These are phyloP conservation scores for Prunus padus DNA, from an alignment of 306 rosid species.

Conservation along the genomic window DNA sequence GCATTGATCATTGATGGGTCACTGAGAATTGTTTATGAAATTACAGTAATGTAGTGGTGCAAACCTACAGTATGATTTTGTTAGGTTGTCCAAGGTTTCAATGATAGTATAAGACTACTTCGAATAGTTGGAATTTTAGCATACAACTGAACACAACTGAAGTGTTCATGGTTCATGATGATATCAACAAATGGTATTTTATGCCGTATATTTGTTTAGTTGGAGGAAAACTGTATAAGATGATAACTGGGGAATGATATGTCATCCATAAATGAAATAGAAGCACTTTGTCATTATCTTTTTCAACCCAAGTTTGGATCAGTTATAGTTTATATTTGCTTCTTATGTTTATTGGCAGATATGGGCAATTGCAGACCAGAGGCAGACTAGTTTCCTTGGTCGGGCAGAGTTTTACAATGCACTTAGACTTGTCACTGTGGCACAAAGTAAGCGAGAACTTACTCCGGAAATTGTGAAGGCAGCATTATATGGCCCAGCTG, in stretches of 20 bases:
- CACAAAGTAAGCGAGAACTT: constrained; percentile 86
- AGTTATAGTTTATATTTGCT: constrained; percentile 11
- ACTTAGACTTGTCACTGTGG: constrained; percentile 97
- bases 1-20: constrained; percentile 4
- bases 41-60: neutral
- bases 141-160: neutral
- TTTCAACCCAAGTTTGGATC: neutral
- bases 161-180: neutral
- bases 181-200: neutral
- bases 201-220: neutral
- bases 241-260: neutral
- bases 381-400: constrained; percentile 79
- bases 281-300: neutral
- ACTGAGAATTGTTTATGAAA: neutral
- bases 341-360: constrained; percentile 53
- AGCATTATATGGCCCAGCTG: constrained; percentile 84
- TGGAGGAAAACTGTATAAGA: neutral
- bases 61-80: neutral
- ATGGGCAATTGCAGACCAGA: constrained; percentile 79
- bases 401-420: constrained; percentile 93
- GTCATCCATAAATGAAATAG: neutral
- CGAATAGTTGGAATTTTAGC: neutral
- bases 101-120: neutral
- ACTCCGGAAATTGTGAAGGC: constrained; percentile 90
- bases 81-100: neutral